Percentiles rank a stretch among this genome's conserved stretches.
Conservation (phyloP, 371 early-diverging fungal species). For the Zychaea mexicana region DNA sequence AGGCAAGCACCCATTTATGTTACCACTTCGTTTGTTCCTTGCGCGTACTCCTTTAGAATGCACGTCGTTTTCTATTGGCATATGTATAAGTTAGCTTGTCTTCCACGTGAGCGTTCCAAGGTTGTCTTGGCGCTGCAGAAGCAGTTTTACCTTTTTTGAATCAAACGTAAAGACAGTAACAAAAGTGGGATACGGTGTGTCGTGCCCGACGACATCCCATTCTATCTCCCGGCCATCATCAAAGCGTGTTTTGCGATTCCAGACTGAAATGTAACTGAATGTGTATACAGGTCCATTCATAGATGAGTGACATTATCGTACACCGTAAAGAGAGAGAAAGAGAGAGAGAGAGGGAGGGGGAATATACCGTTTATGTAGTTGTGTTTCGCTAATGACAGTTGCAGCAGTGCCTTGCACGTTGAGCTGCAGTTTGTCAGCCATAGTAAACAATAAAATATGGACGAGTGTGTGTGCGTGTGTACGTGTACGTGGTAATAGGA, state of each 20-base stretch:
- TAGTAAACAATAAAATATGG: conserved; percentile 1
- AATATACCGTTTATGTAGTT: conserved; percentile 42
- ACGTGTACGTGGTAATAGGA: no score
- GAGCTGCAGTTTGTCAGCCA: conserved; percentile 29
- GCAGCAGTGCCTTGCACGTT: conserved; percentile 50
- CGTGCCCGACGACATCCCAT: conserved; percentile 65
- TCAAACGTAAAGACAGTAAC: conserved; percentile 52
- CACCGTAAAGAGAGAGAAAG: not conserved
- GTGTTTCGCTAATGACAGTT: conserved; percentile 34
- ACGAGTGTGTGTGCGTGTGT: no score
- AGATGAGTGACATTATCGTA: not conserved
- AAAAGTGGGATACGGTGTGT: conserved; percentile 48
- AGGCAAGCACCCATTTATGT: conserved; percentile 1
- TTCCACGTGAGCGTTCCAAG: no score
- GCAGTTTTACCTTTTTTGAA: conserved; percentile 28
- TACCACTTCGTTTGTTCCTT: conserved; percentile 68
- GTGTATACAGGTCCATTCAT: not conserved
- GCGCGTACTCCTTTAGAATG: conserved; percentile 62
- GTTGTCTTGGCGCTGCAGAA: not conserved
- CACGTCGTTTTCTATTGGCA: conserved; percentile 52
- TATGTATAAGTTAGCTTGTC: not conserved
- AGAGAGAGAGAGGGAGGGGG: not conserved
- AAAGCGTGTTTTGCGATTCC: conserved; percentile 57
- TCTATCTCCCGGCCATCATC: conserved; percentile 56
- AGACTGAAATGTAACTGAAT: conserved; percentile 59